Percentiles rank a stretch among this genome's conserved stretches.
Evolutionary conservation across 495 filamentous ascomycete species (phyloP).

Genomic region (Umbilicaria muhlenbergii): DNA sequence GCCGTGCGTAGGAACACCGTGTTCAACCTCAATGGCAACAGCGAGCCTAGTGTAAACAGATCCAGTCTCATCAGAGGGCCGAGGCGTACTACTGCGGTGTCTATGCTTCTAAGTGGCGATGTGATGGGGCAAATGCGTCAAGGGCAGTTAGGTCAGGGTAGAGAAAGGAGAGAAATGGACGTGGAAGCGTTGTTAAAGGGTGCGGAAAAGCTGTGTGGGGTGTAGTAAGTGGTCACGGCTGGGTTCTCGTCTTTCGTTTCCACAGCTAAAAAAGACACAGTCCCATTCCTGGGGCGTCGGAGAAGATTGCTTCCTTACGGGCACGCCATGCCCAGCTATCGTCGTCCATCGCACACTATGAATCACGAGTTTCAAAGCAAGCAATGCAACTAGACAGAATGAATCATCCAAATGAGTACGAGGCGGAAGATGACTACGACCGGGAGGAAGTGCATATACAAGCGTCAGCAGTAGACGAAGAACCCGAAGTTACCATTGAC

Average conservation of each 20-base stretch:
- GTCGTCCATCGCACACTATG: slow-evolving; percentile 64
- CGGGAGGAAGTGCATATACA: slow-evolving; percentile 1
- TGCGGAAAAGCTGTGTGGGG: slow-evolving; percentile 76
- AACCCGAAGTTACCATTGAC: slow-evolving; percentile 47
- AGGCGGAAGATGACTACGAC: slow-evolving; percentile 22
- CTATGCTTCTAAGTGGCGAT: slow-evolving; percentile 74
- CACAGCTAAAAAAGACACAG: slow-evolving; percentile 18
- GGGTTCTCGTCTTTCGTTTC: no score
- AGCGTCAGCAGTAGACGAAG: slow-evolving; percentile 19
- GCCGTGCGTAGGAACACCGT: slow-evolving; percentile 32
- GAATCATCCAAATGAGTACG: slow-evolving; percentile 35
- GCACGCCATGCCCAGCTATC: slow-evolving; percentile 54
- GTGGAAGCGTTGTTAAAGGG: slow-evolving; percentile 74
- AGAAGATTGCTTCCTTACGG: slow-evolving; percentile 58
- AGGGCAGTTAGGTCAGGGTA: slow-evolving; percentile 30
- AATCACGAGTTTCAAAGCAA: slow-evolving; percentile 65
- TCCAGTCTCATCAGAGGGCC: slow-evolving; percentile 38
- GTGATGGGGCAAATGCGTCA: slow-evolving; percentile 68
- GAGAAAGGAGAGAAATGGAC: slow-evolving; percentile 55
- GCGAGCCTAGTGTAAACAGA: slow-evolving; percentile 32
- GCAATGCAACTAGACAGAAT: slow-evolving; percentile 55
- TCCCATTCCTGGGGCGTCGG: slow-evolving; percentile 64
- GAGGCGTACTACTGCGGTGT: slow-evolving; percentile 69
- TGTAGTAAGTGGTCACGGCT: slow-evolving; percentile 45
- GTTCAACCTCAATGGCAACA: slow-evolving; percentile 24